Evolutionary conservation across 2,329 filamentous ascomycete genomes (phyloP), one percentile per base, ranked within the genome.

Genomic region (Eutypella sp.): DNA sequence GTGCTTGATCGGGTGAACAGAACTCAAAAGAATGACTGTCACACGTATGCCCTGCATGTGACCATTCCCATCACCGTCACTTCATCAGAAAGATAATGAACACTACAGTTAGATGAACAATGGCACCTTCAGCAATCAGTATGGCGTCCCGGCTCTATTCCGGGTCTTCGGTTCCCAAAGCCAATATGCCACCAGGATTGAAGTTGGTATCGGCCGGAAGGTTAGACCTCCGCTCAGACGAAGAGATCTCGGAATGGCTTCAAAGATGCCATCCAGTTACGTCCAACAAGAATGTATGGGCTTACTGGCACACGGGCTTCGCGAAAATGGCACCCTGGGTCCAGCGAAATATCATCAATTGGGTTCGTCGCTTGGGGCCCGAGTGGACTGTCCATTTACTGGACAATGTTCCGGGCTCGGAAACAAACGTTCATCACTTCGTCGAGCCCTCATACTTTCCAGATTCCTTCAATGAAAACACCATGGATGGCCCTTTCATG

Each of bases 271-370:
- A 59, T 4, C 60, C 62, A 1, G 54, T 68, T 20, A 59, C 52
- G 10, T 66, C 66, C 1, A 64, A 69, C 34, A 69, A 63, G 55
- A 72, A 72, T 41, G 55, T 72, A 2, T 72, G 69, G 69, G 66
- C 67, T 4, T 72, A 63, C 51, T 72, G 69, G 69, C 57, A 71
- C 48, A 44, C 60, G 2, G 68, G 69, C 3, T 58, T 65, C 23
- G 25, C 45, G 15, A 49, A 56, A 5, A 67, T 67, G 62, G 43
- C 57, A 1, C 54, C 57, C 7, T 69, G 66, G 64, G 54, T 57
- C 22, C 57, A 62, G 44, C 60, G 65, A 34, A 70, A 67, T 46
- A 53, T 67, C 36, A 61, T 65, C 42, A 60, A 63, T 50, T 71
- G 68, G 67, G 62, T 66, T n/a, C 63, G 66, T 3, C 55, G 57